phyloP scores from a whole-genome alignment of 768 basidiomycete genomes.

The Austroboletus eburneus region DNA sequence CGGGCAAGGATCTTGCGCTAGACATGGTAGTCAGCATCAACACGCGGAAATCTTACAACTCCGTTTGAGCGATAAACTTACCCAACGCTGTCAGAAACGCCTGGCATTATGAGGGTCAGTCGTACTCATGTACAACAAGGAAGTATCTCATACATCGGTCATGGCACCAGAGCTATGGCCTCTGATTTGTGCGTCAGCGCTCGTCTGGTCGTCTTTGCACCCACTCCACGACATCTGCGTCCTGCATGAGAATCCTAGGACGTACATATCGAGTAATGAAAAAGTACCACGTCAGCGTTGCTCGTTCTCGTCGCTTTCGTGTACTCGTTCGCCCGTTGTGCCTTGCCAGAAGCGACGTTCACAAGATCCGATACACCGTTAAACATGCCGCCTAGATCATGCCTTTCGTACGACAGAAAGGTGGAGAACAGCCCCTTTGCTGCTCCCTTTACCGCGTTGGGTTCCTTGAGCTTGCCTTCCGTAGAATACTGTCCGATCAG shows the following conservation, averaged over 20 bases:
- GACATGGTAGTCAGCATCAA: not conserved
- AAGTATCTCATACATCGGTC: constrained; percentile 56
- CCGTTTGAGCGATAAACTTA: constrained; percentile 22
- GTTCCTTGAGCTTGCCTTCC: constrained; percentile 93
- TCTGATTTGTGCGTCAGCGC: constrained; percentile 66
- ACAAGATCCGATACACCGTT: constrained; percentile 68
- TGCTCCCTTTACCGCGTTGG: constrained; percentile 82
- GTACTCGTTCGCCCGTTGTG: constrained; percentile 58
- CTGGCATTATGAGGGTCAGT: constrained; percentile 17
- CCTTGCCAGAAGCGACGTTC: constrained; percentile 66
- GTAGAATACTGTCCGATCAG: constrained; percentile 68
- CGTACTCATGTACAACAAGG: not conserved
- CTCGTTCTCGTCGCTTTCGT: constrained; percentile 66
- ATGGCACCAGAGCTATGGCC: constrained; percentile 74
- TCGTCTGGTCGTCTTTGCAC: constrained; percentile 79
- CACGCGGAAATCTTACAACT: not conserved
- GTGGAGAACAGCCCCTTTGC: constrained; percentile 83
- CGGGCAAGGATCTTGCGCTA: constrained; percentile 44
- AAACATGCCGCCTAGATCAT: constrained; percentile 79
- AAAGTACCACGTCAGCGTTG: constrained; percentile 72
- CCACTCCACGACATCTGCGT: constrained; percentile 79
- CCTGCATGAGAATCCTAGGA: not conserved
- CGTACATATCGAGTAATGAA: not conserved
- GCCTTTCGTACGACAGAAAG: constrained; percentile 67
- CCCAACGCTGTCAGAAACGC: constrained; percentile 58